Evolutionary conservation across 805 yeast genomes (phyloP).

Genomic region (Schwanniomyces polymorphus): DNA sequence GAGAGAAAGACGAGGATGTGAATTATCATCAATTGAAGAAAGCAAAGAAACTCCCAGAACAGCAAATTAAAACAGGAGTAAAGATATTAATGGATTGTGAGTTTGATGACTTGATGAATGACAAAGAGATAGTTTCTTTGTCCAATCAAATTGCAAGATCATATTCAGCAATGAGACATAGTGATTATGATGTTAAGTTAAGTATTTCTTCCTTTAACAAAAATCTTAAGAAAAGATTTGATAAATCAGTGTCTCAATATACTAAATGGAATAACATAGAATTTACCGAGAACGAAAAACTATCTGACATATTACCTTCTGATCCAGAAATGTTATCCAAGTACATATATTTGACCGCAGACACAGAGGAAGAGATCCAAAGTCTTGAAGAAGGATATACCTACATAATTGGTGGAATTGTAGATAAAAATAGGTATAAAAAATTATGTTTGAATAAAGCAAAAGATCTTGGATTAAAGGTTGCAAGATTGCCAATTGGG

Average conservation of each 20-base stretch:
- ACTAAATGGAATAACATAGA: slow-evolving; percentile 66
- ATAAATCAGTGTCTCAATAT: slow-evolving; percentile 57
- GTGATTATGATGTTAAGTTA: slow-evolving; percentile 57
- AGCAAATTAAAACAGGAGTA: slow-evolving; percentile 51
- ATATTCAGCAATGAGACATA: slow-evolving; percentile 73
- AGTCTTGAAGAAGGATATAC: slow-evolving; percentile 68
- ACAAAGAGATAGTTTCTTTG: slow-evolving; percentile 66
- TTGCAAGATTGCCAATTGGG: slow-evolving; percentile 84
- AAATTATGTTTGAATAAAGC: slow-evolving; percentile 82
- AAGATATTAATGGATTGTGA: slow-evolving; percentile 80
- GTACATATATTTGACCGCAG: slow-evolving; percentile 79
- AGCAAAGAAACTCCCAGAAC: slow-evolving; percentile 28
- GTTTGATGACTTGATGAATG: slow-evolving; percentile 87
- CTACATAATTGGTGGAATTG: slow-evolving; percentile 93
- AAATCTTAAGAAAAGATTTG: slow-evolving; percentile 66
- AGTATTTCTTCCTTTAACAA: slow-evolving; percentile 66
- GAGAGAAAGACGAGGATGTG: slow-evolving; percentile 25
- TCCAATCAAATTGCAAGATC: slow-evolving; percentile 79
- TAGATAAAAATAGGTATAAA: slow-evolving; percentile 90
- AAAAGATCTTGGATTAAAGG: slow-evolving; percentile 61
- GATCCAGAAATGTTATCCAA: slow-evolving; percentile 33
- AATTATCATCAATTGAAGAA: slow-evolving; percentile 25
- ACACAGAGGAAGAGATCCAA: slow-evolving; percentile 69
- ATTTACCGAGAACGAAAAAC: slow-evolving; percentile 40
- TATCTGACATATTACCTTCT: slow-evolving; percentile 26